Percentiles rank a stretch among this genome's conserved stretches.
phyloP scores from a whole-genome alignment of 352 stramenopile genomes.

The Globisporangium lucens region DNA sequence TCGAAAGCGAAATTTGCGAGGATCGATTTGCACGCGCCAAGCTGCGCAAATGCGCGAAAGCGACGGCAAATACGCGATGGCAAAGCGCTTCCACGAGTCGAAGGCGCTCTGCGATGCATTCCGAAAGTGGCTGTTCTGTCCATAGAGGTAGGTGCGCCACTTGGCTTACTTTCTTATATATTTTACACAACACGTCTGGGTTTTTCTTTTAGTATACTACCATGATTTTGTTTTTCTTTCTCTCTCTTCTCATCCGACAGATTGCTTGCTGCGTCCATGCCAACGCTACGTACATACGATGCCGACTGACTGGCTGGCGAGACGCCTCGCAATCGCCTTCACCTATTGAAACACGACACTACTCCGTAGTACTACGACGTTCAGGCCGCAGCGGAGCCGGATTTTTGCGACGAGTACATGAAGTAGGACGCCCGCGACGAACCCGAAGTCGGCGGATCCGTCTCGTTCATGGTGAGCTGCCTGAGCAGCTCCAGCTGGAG shows the following conservation, averaged over 20 bases:
- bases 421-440: conserved; percentile 1
- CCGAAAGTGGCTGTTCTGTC: conserved; percentile 19
- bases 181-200: not conserved
- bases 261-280: not conserved
- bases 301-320: not conserved
- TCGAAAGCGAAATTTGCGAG: not conserved
- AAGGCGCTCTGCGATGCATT: conserved; percentile 23
- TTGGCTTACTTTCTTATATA: not conserved
- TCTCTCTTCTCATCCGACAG: not conserved
- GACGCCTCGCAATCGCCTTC: not conserved
- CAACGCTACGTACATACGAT: too few relatives aligned
- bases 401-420: conserved; percentile 14
- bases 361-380: not conserved
- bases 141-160: not conserved
- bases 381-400: conserved; percentile 10
- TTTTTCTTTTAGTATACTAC: not conserved
- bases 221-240: too few relatives aligned
- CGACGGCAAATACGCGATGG: conserved; percentile 47
- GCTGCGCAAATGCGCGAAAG: conserved; percentile 21
- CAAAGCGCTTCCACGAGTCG: conserved; percentile 38
- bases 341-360: not conserved
- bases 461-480: not conserved
- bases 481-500: conserved; percentile 8
- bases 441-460: not conserved
- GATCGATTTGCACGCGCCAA: not conserved